Conservation (phyloP, 768 basidiomycete species). For the Mycena alexandri region DNA sequence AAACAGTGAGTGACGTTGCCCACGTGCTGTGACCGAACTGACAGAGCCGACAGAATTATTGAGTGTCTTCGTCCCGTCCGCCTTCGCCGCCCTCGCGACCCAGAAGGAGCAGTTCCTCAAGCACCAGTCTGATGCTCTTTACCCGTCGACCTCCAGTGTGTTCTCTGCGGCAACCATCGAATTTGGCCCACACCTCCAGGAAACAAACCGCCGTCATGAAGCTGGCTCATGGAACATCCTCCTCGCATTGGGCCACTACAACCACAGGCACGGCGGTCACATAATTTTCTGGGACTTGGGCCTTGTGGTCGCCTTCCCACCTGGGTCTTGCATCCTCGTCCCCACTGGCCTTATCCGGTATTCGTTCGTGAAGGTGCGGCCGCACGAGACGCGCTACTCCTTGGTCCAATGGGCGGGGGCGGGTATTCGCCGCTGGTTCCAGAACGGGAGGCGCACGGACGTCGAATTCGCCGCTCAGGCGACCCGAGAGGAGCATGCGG, state of each 20-base stretch:
- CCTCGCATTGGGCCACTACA: neutral
- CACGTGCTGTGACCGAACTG: neutral
- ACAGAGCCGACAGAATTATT: neutral
- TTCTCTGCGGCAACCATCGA: constrained; percentile 2
- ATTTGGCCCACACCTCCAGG: neutral
- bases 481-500: neutral
- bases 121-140: neutral
- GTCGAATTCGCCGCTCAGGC: neutral
- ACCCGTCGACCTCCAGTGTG: neutral
- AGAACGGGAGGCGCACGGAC: neutral
- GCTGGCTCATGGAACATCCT: neutral
- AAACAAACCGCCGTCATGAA: neutral
- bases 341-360: constrained; percentile 7
- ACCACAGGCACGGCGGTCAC: neutral
- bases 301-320: constrained; percentile 1
- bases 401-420: constrained; percentile 6
- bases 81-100: neutral
- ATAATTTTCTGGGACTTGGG: constrained; percentile 5
- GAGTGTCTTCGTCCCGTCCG: neutral
- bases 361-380: constrained; percentile 12
- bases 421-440: constrained; percentile 5
- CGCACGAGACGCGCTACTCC: neutral
- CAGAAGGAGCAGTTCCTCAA: neutral
- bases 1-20: neutral
- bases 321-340: constrained; percentile 7